Percentiles rank a stretch among this genome's conserved stretches.
These are phyloP conservation scores for Leccinum longicurvipes DNA, from an alignment of 768 basidiomycete species.

Conservation along the genomic window DNA sequence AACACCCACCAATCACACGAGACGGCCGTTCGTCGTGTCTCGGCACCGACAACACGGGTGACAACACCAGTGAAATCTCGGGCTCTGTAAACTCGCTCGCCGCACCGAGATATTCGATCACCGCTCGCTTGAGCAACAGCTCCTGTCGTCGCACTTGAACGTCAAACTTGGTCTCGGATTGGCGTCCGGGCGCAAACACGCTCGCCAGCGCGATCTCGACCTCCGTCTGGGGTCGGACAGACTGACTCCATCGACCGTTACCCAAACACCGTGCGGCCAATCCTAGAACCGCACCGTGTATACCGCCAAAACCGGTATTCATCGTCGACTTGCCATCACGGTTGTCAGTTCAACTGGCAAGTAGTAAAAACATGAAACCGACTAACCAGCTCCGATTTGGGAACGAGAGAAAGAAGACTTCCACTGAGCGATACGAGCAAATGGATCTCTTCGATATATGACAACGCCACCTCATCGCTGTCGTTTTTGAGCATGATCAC, in stretches of 20 bases:
- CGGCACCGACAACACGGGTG: conserved; percentile 58
- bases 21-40: conserved; percentile 55
- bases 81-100: conserved; percentile 78
- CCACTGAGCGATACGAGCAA: conserved; percentile 30
- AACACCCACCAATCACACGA: conserved; percentile 54
- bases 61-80: conserved; percentile 68
- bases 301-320: no score
- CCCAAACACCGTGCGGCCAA: conserved; percentile 72
- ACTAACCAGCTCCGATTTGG: no score
- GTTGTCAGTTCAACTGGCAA: no score
- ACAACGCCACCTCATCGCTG: conserved; percentile 54
- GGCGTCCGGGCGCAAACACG: conserved; percentile 52
- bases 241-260: conserved; percentile 52
- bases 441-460: conserved; percentile 75
- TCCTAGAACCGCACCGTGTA: conserved; percentile 49
- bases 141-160: conserved; percentile 53
- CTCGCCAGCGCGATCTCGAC: conserved; percentile 56
- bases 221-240: conserved; percentile 63
- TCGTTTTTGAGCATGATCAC: conserved; percentile 80
- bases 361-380: no score
- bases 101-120: conserved; percentile 65
- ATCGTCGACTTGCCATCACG: neutral
- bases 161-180: conserved; percentile 57
- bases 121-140: conserved; percentile 53
- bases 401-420: conserved; percentile 10